Percentiles rank a stretch among this genome's conserved stretches.
Conservation (phyloP, 1,284 basidiomycete genomes). For the Sanguinoderma infundibulare region DNA sequence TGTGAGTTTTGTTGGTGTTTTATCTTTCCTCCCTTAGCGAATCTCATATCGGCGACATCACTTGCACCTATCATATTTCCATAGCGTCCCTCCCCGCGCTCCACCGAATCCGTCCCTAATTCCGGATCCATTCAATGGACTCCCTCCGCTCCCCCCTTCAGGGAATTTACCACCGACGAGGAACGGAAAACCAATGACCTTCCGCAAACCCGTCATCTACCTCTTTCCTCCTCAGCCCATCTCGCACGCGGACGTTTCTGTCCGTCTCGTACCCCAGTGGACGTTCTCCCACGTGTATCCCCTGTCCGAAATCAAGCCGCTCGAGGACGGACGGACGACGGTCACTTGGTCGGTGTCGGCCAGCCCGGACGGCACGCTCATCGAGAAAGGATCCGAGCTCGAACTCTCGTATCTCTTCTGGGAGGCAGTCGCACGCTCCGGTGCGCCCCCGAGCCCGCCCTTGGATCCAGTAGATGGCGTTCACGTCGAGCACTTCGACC, state of each 20-base stretch:
- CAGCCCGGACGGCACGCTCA: neutral
- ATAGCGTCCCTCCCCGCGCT: too few relatives aligned
- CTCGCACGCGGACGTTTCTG: neutral
- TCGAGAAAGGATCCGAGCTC: neutral
- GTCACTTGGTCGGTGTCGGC: conserved; percentile 24
- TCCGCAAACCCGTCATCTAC: conserved; percentile 9
- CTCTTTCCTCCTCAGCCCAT: neutral
- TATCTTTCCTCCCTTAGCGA: too few relatives aligned
- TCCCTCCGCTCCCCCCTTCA: too few relatives aligned
- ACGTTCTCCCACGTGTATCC: conserved; percentile 9
- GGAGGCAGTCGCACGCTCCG: conserved; percentile 29
- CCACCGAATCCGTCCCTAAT: too few relatives aligned
- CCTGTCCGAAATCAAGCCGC: neutral
- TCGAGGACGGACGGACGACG: conserved; percentile 3
- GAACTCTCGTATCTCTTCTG: conserved; percentile 31
- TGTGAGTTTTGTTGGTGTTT: too few relatives aligned
- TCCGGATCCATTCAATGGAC: neutral
- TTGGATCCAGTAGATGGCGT: neutral
- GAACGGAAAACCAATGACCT: too few relatives aligned
- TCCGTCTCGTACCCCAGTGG: conserved; percentile 8
- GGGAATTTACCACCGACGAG: too few relatives aligned
- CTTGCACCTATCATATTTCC: too few relatives aligned
- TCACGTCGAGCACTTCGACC: conserved; percentile 11
- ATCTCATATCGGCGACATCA: too few relatives aligned
- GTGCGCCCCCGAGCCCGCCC: neutral